phyloP scores from a whole-genome alignment of 1,139 yeast species.

The Suhomyces atakaporum region DNA sequence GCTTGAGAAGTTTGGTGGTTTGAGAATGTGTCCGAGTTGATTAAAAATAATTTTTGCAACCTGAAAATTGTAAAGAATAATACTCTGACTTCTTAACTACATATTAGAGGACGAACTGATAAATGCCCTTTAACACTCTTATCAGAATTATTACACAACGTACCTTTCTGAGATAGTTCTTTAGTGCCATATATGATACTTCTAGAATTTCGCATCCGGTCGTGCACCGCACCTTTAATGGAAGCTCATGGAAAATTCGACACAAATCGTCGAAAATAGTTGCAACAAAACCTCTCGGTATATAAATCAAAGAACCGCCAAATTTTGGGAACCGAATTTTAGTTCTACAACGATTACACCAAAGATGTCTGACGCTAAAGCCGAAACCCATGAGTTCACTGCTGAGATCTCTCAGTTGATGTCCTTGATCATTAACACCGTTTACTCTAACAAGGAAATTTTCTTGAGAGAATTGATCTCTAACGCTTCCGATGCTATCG shows the following conservation, averaged over 20 bases:
- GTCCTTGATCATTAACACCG: constrained; percentile 99
- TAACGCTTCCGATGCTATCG: constrained; percentile 95
- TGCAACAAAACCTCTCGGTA: constrained; percentile 11
- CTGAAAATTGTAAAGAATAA: too few species aligned
- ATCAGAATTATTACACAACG: too few species aligned
- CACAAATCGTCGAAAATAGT: constrained; percentile 12
- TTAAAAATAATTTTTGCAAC: too few species aligned
- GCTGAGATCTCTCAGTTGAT: constrained; percentile 99
- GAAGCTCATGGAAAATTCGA: constrained; percentile 41
- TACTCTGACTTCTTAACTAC: too few species aligned
- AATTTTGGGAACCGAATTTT: constrained; percentile 8
- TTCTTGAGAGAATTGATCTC: constrained; percentile 99
- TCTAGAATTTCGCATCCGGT: constrained; percentile 8
- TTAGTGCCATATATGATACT: too few species aligned
- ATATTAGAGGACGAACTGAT: too few species aligned
- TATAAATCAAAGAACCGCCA: constrained; percentile 10
- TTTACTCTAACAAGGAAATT: constrained; percentile 98
- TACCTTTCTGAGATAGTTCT: too few species aligned
- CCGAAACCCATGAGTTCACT: constrained; percentile 93
- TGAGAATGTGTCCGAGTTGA: too few species aligned
- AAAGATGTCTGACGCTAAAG: constrained; percentile 57
- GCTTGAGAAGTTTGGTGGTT: too few species aligned
- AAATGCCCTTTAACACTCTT: too few species aligned
- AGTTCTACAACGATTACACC: constrained; percentile 7
- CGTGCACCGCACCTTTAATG: constrained; percentile 19